Evolutionary conservation across 2,329 filamentous ascomycete genomes (phyloP), one percentile per base, ranked within the genome.

Genomic region (Fusarium sp.): DNA sequence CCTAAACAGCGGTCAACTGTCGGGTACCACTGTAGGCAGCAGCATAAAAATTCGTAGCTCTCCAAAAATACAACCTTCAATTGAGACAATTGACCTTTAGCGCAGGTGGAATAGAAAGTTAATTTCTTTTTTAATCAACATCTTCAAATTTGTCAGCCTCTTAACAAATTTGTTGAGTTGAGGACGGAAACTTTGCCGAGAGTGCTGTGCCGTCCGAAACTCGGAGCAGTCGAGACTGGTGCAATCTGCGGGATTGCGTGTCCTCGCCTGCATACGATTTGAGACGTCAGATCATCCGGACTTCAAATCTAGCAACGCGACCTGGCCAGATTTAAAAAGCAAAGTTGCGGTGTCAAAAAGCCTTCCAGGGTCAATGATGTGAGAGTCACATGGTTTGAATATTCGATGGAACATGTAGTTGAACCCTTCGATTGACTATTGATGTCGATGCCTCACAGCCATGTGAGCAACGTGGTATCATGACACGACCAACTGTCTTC

Each of bases 1-100:
- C 48, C 34, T 48, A 67, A 67, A 68, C 56, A 68, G 57, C 64
- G 63, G 63, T 66, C 63, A 66, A 54, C 47, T 49, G 29, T 27
- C 13, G 20, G 41, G n/a, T 41, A 37, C 34, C 34, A 37, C 55
- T 37, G 25, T 59, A 65, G 61, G 63, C 63, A 66, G 44, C 61
- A 66, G 44, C 14, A 66, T 51, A 66, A 34, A 53, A 37, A 42
- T 16, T 41, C 13, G 4, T 6, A 10, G 10, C 8, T 4, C 45
- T 20, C 18, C 22, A n/a, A 52, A n/a, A 52, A 41, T 24, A 20
- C 34, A 41, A n/a, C 24, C 37, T 20, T 22, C 49, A 41, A n/a
- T 53, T 53, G 49, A 53, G 49, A 53, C 34, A 53, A 22, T 42
- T 29, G 32, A 18, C 24, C 29, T 53, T 53, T 52, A 53, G 49